Conservation (phyloP, 2,329 filamentous ascomycete species). For the Penicillium sp. region DNA sequence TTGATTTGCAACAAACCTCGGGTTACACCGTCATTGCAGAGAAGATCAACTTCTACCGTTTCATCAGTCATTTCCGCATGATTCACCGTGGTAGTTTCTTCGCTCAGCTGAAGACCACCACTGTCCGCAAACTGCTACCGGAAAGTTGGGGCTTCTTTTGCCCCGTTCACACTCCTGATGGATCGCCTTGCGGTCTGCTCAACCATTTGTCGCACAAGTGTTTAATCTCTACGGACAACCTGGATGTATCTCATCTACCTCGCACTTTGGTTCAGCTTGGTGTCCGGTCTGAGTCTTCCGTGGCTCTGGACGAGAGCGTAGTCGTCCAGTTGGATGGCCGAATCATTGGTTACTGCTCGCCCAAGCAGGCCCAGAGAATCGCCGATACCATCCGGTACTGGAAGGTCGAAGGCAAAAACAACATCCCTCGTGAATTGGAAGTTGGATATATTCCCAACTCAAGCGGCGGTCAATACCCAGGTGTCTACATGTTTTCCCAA, state of each 20-base stretch:
- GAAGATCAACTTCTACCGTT: conserved; percentile 98
- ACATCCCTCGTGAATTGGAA: conserved; percentile 79
- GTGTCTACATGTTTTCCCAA: conserved; percentile 87
- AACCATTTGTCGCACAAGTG: conserved; percentile 97
- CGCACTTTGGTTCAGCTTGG: conserved; percentile 75
- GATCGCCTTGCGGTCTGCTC: conserved; percentile 86
- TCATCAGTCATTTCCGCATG: conserved; percentile 99
- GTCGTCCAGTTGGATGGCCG: conserved; percentile 86
- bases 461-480: conserved; percentile 89
- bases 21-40: conserved; percentile 96
- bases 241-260: conserved; percentile 73
- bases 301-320: conserved; percentile 77
- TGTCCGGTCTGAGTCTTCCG: conserved; percentile 70
- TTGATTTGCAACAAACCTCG: conserved; percentile 91
- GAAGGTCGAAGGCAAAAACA: conserved; percentile 86
- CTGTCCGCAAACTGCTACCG: conserved; percentile 88
- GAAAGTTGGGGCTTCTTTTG: conserved; percentile 99
- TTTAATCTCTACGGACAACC: conserved; percentile 71
- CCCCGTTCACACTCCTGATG: conserved; percentile 95
- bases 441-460: conserved; percentile 88
- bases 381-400: conserved; percentile 86
- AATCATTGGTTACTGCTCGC: conserved; percentile 86
- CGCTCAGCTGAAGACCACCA: conserved; percentile 93
- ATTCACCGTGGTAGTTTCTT: conserved; percentile 99
- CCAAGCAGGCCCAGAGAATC: conserved; percentile 75